Evolutionary conservation across 2,329 filamentous ascomycete species (phyloP).

Genomic region (Xylariaceae sp.): DNA sequence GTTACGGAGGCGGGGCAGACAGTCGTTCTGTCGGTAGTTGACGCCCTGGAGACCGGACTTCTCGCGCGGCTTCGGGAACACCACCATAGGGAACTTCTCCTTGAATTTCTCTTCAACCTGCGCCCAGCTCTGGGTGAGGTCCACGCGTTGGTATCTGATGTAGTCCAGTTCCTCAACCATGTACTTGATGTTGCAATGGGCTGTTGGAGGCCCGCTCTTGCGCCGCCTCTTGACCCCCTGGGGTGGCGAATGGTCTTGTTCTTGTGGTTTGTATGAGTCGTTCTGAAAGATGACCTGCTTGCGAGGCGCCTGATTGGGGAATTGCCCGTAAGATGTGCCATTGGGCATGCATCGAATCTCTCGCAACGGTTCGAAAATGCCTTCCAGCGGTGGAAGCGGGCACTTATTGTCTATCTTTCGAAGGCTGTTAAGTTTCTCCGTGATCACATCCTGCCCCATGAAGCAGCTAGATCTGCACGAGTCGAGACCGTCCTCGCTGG

Average conservation of each 20-base stretch:
- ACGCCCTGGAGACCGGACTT: conserved; percentile 29
- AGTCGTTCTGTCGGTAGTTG: conserved; percentile 29
- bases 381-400: conserved; percentile 17
- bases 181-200: conserved; percentile 32
- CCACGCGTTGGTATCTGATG: conserved; percentile 29
- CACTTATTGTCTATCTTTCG: conserved; percentile 18
- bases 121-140: conserved; percentile 24
- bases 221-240: conserved; percentile 11
- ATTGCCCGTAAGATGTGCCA: not conserved
- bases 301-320: not conserved
- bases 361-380: conserved; percentile 1
- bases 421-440: conserved; percentile 22
- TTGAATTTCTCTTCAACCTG: conserved; percentile 18
- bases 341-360: not conserved
- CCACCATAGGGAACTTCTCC: conserved; percentile 21
- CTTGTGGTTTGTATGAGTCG: not conserved
- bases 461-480: conserved; percentile 5
- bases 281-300: not conserved
- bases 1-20: conserved; percentile 22
- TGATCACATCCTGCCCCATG: conserved; percentile 20
- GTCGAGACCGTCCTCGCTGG: conserved; percentile 9
- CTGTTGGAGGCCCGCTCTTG: conserved; percentile 4
- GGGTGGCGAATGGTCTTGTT: conserved; percentile 1
- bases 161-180: conserved; percentile 27
- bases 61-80: conserved; percentile 8